Evolutionary conservation across 257 asterid species (phyloP).

Genomic region (Solanum dulcamara): DNA sequence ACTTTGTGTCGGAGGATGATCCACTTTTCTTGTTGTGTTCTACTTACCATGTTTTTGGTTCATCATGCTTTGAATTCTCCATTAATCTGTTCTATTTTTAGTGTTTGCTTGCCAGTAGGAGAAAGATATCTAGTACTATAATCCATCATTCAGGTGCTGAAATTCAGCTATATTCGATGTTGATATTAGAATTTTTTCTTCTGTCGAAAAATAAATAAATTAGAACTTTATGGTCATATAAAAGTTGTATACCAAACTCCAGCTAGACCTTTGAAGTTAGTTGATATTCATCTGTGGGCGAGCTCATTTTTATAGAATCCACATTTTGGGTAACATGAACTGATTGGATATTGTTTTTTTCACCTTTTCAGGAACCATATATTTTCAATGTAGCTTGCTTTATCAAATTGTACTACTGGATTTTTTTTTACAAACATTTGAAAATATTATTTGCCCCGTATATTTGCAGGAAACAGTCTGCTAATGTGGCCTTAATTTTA

Average conservation of each 20-base stretch:
- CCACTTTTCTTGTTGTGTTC: neutral
- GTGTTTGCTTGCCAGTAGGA: neutral
- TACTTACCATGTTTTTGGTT: neutral
- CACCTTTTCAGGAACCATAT: neutral
- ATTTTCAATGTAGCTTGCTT: neutral
- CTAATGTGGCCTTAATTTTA: neutral
- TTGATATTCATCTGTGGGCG: neutral
- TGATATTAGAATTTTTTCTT: neutral
- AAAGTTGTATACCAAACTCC: neutral
- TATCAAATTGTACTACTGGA: neutral
- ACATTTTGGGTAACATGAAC: neutral
- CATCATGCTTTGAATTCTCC: neutral
- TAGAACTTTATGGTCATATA: neutral
- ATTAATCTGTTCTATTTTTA: neutral
- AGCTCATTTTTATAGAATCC: neutral
- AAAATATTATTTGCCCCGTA: neutral
- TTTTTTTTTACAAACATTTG: neutral
- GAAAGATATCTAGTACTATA: neutral
- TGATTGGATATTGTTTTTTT: neutral
- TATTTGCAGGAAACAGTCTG: neutral
- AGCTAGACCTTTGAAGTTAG: neutral
- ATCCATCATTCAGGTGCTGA: neutral
- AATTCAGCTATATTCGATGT: neutral
- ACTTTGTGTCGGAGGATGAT: neutral
- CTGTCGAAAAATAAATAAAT: neutral